Evolutionary conservation across 2,329 filamentous ascomycete genomes (phyloP).

Genomic region (Fragosphaeria purpurea): DNA sequence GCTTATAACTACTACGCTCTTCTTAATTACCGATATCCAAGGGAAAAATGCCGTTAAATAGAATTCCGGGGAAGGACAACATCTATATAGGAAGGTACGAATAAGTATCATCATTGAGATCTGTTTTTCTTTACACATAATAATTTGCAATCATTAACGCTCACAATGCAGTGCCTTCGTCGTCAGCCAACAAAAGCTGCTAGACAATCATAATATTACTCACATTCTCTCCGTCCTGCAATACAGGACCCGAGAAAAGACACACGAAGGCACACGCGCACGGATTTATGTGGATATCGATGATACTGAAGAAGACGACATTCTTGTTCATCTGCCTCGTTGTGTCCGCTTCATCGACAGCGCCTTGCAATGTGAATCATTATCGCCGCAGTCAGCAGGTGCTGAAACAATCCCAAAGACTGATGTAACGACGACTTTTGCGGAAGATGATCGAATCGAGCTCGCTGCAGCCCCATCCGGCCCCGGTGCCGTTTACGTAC

Average conservation of each 20-base stretch:
- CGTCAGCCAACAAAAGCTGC: constrained; percentile 57
- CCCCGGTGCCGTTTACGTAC: constrained; percentile 41
- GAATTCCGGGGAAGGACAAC: constrained; percentile 57
- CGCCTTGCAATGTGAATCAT: constrained; percentile 39
- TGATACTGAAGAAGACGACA: constrained; percentile 81
- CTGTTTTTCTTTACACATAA: too few species aligned
- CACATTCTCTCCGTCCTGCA: constrained; percentile 76
- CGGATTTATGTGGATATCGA: constrained; percentile 68
- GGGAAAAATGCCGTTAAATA: constrained; percentile 48
- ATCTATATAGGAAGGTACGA: constrained; percentile 69
- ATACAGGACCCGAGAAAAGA: constrained; percentile 28
- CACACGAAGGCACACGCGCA: constrained; percentile 23
- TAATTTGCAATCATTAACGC: background rate
- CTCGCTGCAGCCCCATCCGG: background rate
- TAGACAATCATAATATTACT: constrained; percentile 65
- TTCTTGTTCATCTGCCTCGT: constrained; percentile 68
- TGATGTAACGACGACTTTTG: too few species aligned
- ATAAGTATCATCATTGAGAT: too few species aligned
- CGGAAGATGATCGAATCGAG: background rate
- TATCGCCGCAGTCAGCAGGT: too few species aligned
- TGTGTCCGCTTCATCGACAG: constrained; percentile 77
- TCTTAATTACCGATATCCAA: too few species aligned
- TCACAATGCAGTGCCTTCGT: constrained; percentile 57
- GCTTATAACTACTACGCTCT: too few species aligned
- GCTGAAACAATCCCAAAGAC: too few species aligned